These are phyloP conservation scores for Jaenimonas drosophilae DNA, from an alignment of 208 protist genomes.

Conservation along the genomic window DNA sequence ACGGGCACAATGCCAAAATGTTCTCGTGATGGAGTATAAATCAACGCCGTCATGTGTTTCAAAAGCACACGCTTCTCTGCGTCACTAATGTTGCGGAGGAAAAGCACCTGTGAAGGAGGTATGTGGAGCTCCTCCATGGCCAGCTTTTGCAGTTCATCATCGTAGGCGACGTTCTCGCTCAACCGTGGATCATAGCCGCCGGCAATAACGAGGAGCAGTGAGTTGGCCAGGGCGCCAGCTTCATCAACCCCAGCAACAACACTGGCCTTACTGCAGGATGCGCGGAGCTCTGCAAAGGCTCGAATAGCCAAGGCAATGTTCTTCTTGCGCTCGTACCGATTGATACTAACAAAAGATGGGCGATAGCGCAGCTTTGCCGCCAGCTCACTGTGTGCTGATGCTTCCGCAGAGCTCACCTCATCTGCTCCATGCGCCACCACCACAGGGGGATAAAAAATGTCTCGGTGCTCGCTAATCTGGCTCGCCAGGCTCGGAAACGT, in stretches of 20 bases:
- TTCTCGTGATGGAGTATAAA: slow-evolving; percentile 93
- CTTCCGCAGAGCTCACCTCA: background rate
- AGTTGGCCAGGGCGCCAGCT: background rate
- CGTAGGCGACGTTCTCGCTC: slow-evolving; percentile 74
- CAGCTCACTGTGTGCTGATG: slow-evolving; percentile 1
- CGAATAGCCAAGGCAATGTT: slow-evolving; percentile 89
- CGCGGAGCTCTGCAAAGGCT: slow-evolving; percentile 41
- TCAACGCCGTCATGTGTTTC: slow-evolving; percentile 40
- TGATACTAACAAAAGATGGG: slow-evolving; percentile 93
- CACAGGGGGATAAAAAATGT: slow-evolving; percentile 80
- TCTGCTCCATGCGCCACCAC: slow-evolving; percentile 1
- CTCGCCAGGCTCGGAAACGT: slow-evolving; percentile 42
- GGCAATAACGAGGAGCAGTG: slow-evolving; percentile 65
- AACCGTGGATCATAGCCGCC: slow-evolving; percentile 76
- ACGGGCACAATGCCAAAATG: slow-evolving; percentile 95
- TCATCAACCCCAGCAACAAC: background rate
- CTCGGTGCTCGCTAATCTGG: slow-evolving; percentile 16
- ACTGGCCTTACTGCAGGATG: slow-evolving; percentile 4
- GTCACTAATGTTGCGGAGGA: slow-evolving; percentile 79
- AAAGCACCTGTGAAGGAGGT: slow-evolving; percentile 28
- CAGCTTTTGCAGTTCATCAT: slow-evolving; percentile 55
- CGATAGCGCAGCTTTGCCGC: slow-evolving; percentile 1
- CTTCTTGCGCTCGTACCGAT: slow-evolving; percentile 98
- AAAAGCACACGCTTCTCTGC: slow-evolving; percentile 63
- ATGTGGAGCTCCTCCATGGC: slow-evolving; percentile 18